A percentile compares a stretch with the other conserved stretches of the same genome.
Conservation (phyloP, 1,284 basidiomycete species). For the Naganishia sp. region DNA sequence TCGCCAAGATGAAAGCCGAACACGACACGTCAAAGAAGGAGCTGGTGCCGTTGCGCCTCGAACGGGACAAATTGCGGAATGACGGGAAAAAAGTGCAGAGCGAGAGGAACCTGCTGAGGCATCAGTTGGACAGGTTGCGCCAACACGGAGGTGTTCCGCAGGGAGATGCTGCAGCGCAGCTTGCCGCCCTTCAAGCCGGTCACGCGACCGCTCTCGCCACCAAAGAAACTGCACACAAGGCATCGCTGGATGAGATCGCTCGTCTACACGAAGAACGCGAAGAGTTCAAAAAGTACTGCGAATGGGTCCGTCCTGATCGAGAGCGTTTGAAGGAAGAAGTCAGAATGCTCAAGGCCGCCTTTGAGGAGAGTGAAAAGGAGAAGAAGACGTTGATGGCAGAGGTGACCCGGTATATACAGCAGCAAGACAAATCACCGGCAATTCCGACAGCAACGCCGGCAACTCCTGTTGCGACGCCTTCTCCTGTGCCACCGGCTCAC, state of each 20-base stretch:
- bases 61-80: constrained; percentile 6
- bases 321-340: constrained; percentile 16
- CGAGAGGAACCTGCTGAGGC: constrained; percentile 13
- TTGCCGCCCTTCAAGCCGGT: not conserved
- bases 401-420: constrained; percentile 2
- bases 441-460: not conserved
- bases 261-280: constrained; percentile 8
- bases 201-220: not conserved
- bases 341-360: not conserved
- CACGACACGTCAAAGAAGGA: constrained; percentile 1
- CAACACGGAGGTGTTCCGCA: not conserved
- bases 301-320: constrained; percentile 19
- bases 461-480: too few species aligned
- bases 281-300: constrained; percentile 18
- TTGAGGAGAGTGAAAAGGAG: constrained; percentile 7
- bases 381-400: constrained; percentile 12
- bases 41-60: constrained; percentile 8
- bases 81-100: constrained; percentile 7
- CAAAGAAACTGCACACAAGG: not conserved
- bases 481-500: not conserved
- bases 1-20: too few species aligned
- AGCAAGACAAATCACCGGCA: not conserved
- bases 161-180: not conserved
- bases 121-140: constrained; percentile 1
- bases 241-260: not conserved